Evolutionary conservation across 345 rosid species (phyloP).

Genomic region (Citrus glauca): DNA sequence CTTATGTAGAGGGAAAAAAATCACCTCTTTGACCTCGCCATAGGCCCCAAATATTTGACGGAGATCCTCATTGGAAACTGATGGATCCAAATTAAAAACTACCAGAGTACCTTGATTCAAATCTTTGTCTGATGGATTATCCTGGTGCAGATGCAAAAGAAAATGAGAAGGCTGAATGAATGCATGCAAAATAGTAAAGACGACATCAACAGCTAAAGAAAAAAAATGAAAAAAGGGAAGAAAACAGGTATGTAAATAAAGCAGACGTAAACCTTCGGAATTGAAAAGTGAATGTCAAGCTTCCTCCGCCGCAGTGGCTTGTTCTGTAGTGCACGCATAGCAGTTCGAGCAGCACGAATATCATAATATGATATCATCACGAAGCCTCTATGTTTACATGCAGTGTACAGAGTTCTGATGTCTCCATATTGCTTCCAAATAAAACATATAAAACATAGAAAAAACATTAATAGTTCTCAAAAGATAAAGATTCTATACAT

Average conservation of each 20-base stretch:
- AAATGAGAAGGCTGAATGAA: conserved; percentile 1
- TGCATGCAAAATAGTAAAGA: background rate
- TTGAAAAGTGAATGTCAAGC: conserved; percentile 80
- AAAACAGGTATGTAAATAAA: background rate
- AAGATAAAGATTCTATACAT: background rate
- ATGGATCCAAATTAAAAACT: conserved; percentile 71
- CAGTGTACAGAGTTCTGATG: conserved; percentile 69
- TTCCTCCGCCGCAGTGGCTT: conserved; percentile 67
- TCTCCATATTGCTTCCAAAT: conserved; percentile 62
- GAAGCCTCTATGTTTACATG: conserved; percentile 77
- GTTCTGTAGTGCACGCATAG: conserved; percentile 67
- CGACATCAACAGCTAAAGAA: background rate
- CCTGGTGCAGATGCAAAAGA: conserved; percentile 28
- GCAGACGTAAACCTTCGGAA: conserved; percentile 54
- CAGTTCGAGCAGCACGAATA: conserved; percentile 76
- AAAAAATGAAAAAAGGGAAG: background rate
- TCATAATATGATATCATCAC: conserved; percentile 84
- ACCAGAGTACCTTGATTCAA: conserved; percentile 80
- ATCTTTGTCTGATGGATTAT: conserved; percentile 82
- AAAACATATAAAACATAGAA: background rate
- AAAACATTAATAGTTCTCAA: conserved; percentile 11
- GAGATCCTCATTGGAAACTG: conserved; percentile 70
- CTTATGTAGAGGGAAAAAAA: background rate
- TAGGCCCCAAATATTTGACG: conserved; percentile 63
- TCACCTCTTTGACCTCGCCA: conserved; percentile 86